Conservation (phyloP, 306 rosid genomes). For the Biancaea sappan region DNA sequence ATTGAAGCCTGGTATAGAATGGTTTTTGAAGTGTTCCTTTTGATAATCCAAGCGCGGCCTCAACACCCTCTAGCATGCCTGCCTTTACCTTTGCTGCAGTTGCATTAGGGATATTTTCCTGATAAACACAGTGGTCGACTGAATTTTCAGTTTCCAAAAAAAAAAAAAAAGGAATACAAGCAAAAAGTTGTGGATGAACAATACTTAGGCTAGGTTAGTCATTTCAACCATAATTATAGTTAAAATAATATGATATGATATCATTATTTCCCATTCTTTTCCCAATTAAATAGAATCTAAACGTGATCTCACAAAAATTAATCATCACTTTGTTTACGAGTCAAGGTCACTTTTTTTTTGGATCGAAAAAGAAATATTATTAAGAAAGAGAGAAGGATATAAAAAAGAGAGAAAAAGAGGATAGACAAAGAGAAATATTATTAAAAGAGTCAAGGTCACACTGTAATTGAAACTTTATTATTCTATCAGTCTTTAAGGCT, state of each 20-base stretch:
- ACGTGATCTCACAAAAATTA: conserved; percentile 18
- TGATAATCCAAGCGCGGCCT: conserved; percentile 74
- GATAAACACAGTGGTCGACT: conserved; percentile 21
- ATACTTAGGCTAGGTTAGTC: conserved; percentile 1
- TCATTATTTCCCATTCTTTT: background rate
- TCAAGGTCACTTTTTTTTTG: no score
- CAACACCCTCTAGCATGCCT: conserved; percentile 84
- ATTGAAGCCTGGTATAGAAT: conserved; percentile 64
- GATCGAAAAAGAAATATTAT: no score
- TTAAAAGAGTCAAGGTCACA: no score
- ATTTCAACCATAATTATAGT: conserved; percentile 8
- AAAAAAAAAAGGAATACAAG: background rate
- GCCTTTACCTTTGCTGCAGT: conserved; percentile 70
- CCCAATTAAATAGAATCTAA: background rate
- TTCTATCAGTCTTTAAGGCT: background rate
- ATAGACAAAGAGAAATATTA: no score
- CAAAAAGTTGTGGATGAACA: conserved; percentile 5
- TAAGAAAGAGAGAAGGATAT: no score
- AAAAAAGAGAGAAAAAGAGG: no score
- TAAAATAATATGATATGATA: background rate
- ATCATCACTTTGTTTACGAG: background rate
- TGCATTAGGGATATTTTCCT: conserved; percentile 86
- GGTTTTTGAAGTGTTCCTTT: conserved; percentile 78
- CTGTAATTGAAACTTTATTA: background rate
- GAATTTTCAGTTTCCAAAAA: conserved; percentile 17